Evolutionary conservation across 495 filamentous ascomycete genomes (phyloP), one percentile per base, ranked within the genome.

Genomic region (Staphylotrichum longicolle): DNA sequence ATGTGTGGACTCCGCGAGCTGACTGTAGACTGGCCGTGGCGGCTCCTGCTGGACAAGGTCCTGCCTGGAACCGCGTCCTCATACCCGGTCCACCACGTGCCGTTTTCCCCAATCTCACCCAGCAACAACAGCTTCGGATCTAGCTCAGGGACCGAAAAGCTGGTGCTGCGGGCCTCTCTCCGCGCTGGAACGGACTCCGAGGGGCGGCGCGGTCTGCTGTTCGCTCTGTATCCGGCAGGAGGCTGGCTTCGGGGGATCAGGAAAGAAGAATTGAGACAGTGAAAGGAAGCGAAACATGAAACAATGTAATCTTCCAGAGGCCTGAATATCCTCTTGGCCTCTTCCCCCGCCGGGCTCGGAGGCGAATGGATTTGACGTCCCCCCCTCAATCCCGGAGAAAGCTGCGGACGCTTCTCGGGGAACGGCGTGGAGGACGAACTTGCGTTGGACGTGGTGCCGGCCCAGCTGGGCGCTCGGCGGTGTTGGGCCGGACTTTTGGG

Each of bases 61-160:
- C 69, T 71, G 41, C 65, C 67, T n/a, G 75, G 71, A 20, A 70
- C 68, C 11, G 69, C 50, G 40, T 80, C 74, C 27, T 77, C 72
- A 57, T 82, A 77, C 1, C 82, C 87, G 54, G 85, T 88, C 90
- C 90, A 94, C 91, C 90, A 94, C 12, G 83, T 83, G 2, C 90
- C 90, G 69, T 93, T 94, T 70, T 94, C 90, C 0, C 87, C 87
- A 62, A 94, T 75, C 61, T 93, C 85, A 12, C 90, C 91, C n/a
- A 91, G 70, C 11, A 93, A 78, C 11, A 94, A 77, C 0, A 89
- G 86, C 71, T 93, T 94, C 0, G 88, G 83, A 71, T 94, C 91
- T 33, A 91, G 72, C 20, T 78, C 77, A 20, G 71, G 62, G 45
- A 79, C 74, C 7, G 70, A 61, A 30, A 71, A 63, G n/a, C 76